phyloP scores from a whole-genome alignment of 108 stramenopile genomes.

The Cyclotella cryptica region DNA sequence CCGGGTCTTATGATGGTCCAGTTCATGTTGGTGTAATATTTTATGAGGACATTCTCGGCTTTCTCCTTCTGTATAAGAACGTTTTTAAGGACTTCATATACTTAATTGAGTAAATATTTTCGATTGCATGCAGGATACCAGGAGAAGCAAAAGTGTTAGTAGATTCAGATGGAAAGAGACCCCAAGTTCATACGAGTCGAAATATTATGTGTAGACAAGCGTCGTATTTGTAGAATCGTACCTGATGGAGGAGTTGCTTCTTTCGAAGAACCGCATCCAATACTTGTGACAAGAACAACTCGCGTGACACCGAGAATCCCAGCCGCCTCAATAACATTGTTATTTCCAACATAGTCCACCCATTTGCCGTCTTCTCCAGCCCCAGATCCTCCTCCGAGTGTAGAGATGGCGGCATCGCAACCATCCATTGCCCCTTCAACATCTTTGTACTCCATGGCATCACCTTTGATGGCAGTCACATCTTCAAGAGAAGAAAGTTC shows the following conservation, averaged over 20 bases:
- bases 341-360: conserved; percentile 94
- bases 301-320: conserved; percentile 94
- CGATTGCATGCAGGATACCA: not conserved
- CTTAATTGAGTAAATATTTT: conserved; percentile 13
- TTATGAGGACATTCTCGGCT: conserved; percentile 80
- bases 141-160: not conserved
- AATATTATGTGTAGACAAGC: too few species aligned
- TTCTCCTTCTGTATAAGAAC: conserved; percentile 63
- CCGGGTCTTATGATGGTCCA: conserved; percentile 98
- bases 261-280: conserved; percentile 90
- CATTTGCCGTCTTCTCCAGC: conserved; percentile 63
- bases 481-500: conserved; percentile 79
- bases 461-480: conserved; percentile 88
- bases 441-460: conserved; percentile 92
- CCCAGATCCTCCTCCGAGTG: conserved; percentile 79
- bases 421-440: conserved; percentile 95
- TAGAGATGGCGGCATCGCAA: conserved; percentile 96
- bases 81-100: conserved; percentile 84
- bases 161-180: too few species aligned
- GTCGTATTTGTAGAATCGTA: not conserved
- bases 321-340: conserved; percentile 95
- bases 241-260: conserved; percentile 80
- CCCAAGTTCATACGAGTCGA: too few species aligned
- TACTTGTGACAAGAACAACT: conserved; percentile 89
- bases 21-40: conserved; percentile 94